These are phyloP conservation scores for Aspergillus intermedius DNA, from an alignment of 2,329 filamentous ascomycete species.

Conservation along the genomic window DNA sequence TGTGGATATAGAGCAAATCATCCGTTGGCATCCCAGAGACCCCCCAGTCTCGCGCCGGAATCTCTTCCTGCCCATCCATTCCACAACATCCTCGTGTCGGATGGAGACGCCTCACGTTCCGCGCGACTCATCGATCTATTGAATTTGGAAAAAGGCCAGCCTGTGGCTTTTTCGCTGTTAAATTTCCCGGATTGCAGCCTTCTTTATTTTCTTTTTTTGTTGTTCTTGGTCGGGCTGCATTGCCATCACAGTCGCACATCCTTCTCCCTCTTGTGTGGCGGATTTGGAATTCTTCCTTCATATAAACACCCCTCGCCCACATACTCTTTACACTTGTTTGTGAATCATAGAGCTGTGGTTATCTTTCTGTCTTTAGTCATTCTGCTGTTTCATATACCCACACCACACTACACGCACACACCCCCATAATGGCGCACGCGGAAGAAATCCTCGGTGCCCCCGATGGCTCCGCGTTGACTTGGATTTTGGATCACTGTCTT, in stretches of 20 bases:
- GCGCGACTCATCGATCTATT: background rate
- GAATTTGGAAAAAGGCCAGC: too few relatives aligned
- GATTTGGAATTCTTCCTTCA: background rate
- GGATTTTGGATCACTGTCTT: conserved; percentile 56
- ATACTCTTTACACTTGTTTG: background rate
- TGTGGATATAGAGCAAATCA: background rate
- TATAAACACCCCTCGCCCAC: background rate
- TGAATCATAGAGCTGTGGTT: background rate
- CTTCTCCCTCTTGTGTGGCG: background rate
- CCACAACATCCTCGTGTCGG: background rate
- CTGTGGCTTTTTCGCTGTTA: too few relatives aligned
- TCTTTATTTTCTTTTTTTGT: background rate
- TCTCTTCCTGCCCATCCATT: background rate
- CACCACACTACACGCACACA: conserved; percentile 5
- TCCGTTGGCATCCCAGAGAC: background rate
- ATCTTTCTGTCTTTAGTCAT: background rate
- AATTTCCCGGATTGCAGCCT: background rate
- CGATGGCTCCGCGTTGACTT: conserved; percentile 40
- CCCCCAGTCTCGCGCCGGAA: background rate
- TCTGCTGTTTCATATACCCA: background rate
- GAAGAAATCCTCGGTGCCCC: conserved; percentile 18
- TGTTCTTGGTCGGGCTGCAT: background rate
- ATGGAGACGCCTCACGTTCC: background rate
- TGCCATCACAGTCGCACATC: background rate
- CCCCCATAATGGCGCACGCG: conserved; percentile 9